Evolutionary conservation across 2,329 filamentous ascomycete species (phyloP), one percentile per base, ranked within the genome.

Genomic region (Catunica adiposa): DNA sequence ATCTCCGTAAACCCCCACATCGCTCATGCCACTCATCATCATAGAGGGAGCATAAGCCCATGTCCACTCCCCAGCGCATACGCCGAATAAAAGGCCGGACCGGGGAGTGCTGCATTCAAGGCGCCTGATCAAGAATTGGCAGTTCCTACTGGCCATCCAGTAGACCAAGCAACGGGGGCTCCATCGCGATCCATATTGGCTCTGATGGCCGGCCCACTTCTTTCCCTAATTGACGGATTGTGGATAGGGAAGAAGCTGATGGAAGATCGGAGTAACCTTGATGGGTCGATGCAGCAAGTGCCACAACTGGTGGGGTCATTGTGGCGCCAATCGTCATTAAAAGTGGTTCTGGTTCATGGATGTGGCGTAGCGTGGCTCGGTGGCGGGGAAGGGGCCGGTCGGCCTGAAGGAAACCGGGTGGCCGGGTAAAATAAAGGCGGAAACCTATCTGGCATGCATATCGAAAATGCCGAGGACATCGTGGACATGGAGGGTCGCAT

Each of bases 1-100:
- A n/a, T 44, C 40, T 7, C 15, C 15, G 8, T 22, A n/a, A n/a
- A 44, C 40, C 8, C 17, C 40, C 40, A 8, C 20, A 3, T n/a
- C 5, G 11, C 40, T 44, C 40, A 44, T 44, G 40, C 40, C 40
- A 44, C 40, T 44, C 40, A 44, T n/a, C 40, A 44, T 11, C 40
- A 44, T n/a, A 44, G 40, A 44, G 15, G 3, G 40, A 17, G 11
- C 15, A 44, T n/a, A 44, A 44, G 40, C 40, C 40, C 40, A 34
- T 34, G 37, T 23, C 34, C 20, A 44, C 38, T 31, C 53, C n/a
- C 34, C 51, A 40, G 11, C 23, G 15, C 52, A 40, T 54, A 17
- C 29, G 54, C 54, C 54, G 54, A 55, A 50, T 55, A 55, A 55
- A 55, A 50, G 54, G 54, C 54, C 54, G 54, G 31, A 51, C 40